phyloP scores from a whole-genome alignment of 1,284 basidiomycete genomes.

The Vanrija sp. region DNA sequence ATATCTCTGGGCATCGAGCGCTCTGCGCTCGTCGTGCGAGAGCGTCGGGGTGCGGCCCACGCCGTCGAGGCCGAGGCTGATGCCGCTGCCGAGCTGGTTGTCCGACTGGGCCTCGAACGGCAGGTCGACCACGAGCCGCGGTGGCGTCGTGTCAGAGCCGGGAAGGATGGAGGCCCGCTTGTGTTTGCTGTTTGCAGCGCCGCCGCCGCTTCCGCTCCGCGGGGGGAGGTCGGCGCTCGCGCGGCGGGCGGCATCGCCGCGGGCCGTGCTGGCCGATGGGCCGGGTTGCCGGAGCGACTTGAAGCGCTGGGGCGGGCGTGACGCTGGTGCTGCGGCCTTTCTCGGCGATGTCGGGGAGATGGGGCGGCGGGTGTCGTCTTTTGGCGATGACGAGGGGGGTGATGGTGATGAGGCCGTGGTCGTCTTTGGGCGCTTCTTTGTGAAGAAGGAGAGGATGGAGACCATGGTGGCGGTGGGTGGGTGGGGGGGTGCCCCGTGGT shows the following conservation, averaged over 20 bases:
- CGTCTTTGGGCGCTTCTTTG: constrained; percentile 29
- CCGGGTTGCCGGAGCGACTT: too few relatives aligned
- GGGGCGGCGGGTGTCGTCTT: background rate
- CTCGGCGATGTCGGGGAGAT: constrained; percentile 6
- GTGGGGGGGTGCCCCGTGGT: background rate
- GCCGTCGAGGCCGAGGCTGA: constrained; percentile 23
- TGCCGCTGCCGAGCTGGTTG: background rate
- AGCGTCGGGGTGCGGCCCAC: constrained; percentile 26
- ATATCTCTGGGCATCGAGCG: constrained; percentile 24
- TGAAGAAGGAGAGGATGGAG: constrained; percentile 35
- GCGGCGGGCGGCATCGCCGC: constrained; percentile 10
- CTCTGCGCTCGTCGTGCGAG: constrained; percentile 20
- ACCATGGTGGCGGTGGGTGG: constrained; percentile 27
- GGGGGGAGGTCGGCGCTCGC: constrained; percentile 15
- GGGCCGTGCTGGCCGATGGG: background rate
- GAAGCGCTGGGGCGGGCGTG: background rate
- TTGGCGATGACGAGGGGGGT: background rate
- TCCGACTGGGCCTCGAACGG: constrained; percentile 10
- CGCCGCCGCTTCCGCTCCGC: constrained; percentile 7
- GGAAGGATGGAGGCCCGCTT: background rate
- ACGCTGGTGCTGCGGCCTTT: background rate
- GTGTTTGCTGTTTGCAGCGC: too few relatives aligned
- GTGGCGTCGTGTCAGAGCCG: constrained; percentile 4
- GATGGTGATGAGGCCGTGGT: constrained; percentile 3
- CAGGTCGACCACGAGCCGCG: constrained; percentile 15